Evolutionary conservation across 1,139 yeast species (phyloP).

Genomic region (Candida neerlandica): DNA sequence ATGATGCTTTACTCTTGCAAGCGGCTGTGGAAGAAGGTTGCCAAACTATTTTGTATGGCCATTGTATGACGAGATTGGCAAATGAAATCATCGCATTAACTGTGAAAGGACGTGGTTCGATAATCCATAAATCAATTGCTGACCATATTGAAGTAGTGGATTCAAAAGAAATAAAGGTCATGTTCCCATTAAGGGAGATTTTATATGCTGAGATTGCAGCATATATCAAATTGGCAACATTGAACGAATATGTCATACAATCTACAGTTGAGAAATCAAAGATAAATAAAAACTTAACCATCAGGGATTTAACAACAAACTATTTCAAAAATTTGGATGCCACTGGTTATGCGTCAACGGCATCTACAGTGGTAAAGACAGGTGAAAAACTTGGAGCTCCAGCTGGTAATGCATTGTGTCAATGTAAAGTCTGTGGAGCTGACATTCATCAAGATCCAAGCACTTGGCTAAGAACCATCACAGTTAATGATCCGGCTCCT

Average conservation of each 20-base stretch:
- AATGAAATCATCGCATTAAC: constrained; percentile 76
- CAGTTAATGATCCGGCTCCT: constrained; percentile 63
- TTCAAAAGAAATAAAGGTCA: constrained; percentile 38
- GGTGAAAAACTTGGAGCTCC: constrained; percentile 78
- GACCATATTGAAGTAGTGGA: constrained; percentile 39
- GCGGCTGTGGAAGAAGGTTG: constrained; percentile 51
- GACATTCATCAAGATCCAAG: constrained; percentile 58
- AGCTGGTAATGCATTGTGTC: constrained; percentile 16
- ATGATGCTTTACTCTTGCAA: constrained; percentile 48
- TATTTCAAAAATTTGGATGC: constrained; percentile 75
- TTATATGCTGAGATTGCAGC: constrained; percentile 65
- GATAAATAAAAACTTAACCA: constrained; percentile 69
- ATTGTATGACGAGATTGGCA: constrained; percentile 82
- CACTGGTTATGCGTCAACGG: constrained; percentile 83
- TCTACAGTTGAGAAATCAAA: constrained; percentile 31
- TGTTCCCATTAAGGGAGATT: constrained; percentile 78
- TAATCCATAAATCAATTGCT: constrained; percentile 55
- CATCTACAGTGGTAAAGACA: constrained; percentile 90
- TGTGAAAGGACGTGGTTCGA: constrained; percentile 88
- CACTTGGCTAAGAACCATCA: constrained; percentile 72
- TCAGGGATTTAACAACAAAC: constrained; percentile 73
- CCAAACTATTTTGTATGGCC: constrained; percentile 67
- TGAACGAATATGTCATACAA: constrained; percentile 22
- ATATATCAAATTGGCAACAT: constrained; percentile 43
- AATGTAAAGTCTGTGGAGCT: constrained; percentile 57